Conservation (phyloP, 192 early-diverging fungal species). For the Podila epigama region DNA sequence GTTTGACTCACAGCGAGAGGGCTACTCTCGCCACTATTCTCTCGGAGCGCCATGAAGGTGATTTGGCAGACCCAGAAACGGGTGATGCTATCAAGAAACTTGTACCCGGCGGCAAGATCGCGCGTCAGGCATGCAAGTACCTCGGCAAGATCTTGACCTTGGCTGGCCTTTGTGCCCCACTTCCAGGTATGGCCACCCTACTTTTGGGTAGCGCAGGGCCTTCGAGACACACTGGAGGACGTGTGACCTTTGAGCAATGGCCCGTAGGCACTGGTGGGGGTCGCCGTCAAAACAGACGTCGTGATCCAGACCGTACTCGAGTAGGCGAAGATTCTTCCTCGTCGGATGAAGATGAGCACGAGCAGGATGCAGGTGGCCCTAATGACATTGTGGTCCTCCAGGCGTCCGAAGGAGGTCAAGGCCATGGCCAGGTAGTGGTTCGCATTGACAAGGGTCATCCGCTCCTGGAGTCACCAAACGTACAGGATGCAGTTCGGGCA, state of each 20-base stretch:
- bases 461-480: slow-evolving; percentile 26
- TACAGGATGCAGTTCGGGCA: slow-evolving; percentile 20
- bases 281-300: not conserved
- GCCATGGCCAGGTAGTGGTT: slow-evolving; percentile 22
- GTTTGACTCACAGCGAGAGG: slow-evolving; percentile 57
- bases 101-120: slow-evolving; percentile 51
- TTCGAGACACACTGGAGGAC: slow-evolving; percentile 14
- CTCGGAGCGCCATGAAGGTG: slow-evolving; percentile 57
- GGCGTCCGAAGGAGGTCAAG: not conserved
- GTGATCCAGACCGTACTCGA: slow-evolving; percentile 16
- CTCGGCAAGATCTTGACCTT: slow-evolving; percentile 52
- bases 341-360: not conserved
- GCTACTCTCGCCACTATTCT: slow-evolving; percentile 59
- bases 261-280: not conserved
- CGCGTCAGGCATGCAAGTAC: slow-evolving; percentile 53
- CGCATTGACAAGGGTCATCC: slow-evolving; percentile 27
- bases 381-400: slow-evolving; percentile 16
- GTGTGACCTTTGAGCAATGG: slow-evolving; percentile 28
- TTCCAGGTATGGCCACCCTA: slow-evolving; percentile 32
- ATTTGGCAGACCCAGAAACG: slow-evolving; percentile 49
- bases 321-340: slow-evolving; percentile 13
- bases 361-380: not conserved
- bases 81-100: slow-evolving; percentile 50
- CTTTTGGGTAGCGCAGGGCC: slow-evolving; percentile 8
- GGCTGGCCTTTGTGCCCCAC: slow-evolving; percentile 32